These are phyloP conservation scores for Botrytis fabae DNA, from an alignment of 2,329 filamentous ascomycete species.

Conservation along the genomic window DNA sequence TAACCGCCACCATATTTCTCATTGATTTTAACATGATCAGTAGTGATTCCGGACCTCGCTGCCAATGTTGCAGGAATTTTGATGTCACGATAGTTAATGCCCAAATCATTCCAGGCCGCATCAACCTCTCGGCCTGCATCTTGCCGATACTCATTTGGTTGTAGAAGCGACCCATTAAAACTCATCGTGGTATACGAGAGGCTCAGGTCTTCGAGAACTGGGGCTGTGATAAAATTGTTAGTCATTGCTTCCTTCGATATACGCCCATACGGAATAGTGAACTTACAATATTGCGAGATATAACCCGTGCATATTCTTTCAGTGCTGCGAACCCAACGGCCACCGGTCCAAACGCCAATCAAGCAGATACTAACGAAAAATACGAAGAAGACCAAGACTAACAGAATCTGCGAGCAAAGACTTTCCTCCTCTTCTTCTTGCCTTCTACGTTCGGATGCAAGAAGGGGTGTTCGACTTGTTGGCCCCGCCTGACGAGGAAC, in stretches of 20 bases:
- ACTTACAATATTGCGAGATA: conserved; percentile 15
- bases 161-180: conserved; percentile 4
- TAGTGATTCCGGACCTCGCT: background rate
- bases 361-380: conserved; percentile 11
- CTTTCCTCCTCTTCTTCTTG: background rate
- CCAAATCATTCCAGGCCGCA: background rate
- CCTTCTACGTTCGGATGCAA: background rate
- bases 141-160: background rate
- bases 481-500: background rate
- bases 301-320: background rate
- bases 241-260: background rate
- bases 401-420: background rate
- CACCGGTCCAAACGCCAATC: background rate
- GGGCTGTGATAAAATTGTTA: background rate
- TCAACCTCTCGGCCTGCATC: conserved; percentile 3
- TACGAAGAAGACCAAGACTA: background rate
- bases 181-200: background rate
- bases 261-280: background rate
- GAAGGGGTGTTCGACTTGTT: conserved; percentile 2
- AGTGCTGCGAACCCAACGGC: background rate
- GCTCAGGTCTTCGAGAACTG: background rate
- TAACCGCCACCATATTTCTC: conserved; percentile 7
- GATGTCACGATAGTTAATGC: background rate
- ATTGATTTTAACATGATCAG: conserved; percentile 1
- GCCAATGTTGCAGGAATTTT: background rate